These are phyloP conservation scores for Cercophora scortea DNA, from an alignment of 495 filamentous ascomycete species.

Conservation along the genomic window DNA sequence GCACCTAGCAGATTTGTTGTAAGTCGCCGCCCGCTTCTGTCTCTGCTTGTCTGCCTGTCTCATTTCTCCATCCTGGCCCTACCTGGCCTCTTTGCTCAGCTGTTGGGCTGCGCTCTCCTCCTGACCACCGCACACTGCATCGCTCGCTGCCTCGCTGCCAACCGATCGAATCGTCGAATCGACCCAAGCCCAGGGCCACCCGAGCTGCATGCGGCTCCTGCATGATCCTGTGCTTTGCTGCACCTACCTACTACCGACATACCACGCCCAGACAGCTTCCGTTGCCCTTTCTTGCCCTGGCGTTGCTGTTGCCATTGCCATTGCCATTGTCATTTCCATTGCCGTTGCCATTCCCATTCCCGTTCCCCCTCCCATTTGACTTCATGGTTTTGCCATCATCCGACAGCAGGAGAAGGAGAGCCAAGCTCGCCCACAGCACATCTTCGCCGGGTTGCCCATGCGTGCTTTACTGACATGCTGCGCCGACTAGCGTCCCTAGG, in stretches of 20 bases:
- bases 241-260: conserved; percentile 4
- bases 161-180: neutral
- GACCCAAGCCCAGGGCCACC: too few species aligned
- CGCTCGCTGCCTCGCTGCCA: neutral
- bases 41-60: neutral
- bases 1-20: neutral
- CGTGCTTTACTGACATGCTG: conserved; percentile 32
- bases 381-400: conserved; percentile 9
- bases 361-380: neutral
- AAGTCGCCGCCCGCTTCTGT: neutral
- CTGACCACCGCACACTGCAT: neutral
- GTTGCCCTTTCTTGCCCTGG: too few species aligned
- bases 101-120: neutral
- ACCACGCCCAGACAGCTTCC: too few species aligned
- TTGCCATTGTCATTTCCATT: too few species aligned
- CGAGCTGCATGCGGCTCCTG: conserved; percentile 27
- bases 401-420: neutral
- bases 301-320: too few species aligned
- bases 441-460: conserved; percentile 2
- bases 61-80: neutral
- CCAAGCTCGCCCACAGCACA: neutral
- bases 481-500: conserved; percentile 37
- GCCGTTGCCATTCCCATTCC: too few species aligned
- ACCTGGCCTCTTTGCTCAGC: neutral
- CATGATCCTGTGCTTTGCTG: conserved; percentile 21